Conservation (phyloP, 2,329 filamentous ascomycete species). For the Graphilbum sp. region DNA sequence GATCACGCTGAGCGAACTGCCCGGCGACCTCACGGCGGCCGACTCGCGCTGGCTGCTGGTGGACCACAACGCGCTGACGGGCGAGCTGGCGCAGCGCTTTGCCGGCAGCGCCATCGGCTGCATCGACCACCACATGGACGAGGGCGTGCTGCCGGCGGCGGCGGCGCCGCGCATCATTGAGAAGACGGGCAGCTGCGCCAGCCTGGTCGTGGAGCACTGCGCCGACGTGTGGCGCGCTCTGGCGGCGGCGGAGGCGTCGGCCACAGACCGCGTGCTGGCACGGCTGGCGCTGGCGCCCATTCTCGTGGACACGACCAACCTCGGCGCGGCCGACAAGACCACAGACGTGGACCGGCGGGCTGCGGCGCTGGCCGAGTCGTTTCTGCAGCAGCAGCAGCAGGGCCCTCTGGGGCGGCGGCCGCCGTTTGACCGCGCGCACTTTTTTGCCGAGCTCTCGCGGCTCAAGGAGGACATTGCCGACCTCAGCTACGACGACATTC, state of each 20-base stretch:
- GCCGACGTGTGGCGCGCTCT: slow-evolving; percentile 39
- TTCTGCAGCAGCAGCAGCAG: slow-evolving; percentile 13
- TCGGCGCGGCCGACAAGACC: slow-evolving; percentile 47
- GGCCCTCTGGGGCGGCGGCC: slow-evolving; percentile 5
- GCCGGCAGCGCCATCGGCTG: slow-evolving; percentile 40
- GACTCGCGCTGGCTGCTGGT: slow-evolving; percentile 58
- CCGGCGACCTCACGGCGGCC: slow-evolving; percentile 27
- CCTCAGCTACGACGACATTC: slow-evolving; percentile 46
- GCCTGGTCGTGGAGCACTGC: slow-evolving; percentile 47
- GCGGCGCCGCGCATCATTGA: slow-evolving; percentile 42
- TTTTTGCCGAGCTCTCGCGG: slow-evolving; percentile 40
- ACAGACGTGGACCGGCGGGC: slow-evolving; percentile 43
- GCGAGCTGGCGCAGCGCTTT: slow-evolving; percentile 29
- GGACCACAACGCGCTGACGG: slow-evolving; percentile 62
- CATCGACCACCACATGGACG: slow-evolving; percentile 69
- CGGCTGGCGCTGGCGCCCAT: slow-evolving; percentile 53
- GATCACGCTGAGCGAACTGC: slow-evolving; percentile 40
- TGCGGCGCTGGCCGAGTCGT: slow-evolving; percentile 39
- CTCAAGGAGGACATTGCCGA: slow-evolving; percentile 53
- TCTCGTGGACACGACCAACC: slow-evolving; percentile 55
- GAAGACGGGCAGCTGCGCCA: slow-evolving; percentile 57
- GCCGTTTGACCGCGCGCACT: slow-evolving; percentile 34
- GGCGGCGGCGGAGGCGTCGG: slow-evolving; percentile 20
- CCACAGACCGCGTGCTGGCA: slow-evolving; percentile 28
- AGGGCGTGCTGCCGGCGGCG: slow-evolving; percentile 30